Evolutionary conservation across 805 yeast genomes (phyloP).

Genomic region (Metschnikowia gruessii): DNA sequence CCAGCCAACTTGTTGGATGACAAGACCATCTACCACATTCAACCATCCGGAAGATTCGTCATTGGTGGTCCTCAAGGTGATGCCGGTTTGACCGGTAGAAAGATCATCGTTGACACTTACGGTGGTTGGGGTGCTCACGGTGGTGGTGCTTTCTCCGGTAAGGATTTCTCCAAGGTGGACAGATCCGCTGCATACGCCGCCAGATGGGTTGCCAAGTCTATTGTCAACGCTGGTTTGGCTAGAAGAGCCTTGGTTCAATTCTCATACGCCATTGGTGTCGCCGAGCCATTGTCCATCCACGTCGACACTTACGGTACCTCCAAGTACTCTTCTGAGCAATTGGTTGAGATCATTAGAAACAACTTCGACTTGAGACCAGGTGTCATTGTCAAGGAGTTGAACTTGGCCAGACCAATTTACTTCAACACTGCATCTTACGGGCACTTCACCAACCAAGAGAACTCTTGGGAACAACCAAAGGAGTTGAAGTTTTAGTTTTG

Average conservation of each 20-base stretch:
- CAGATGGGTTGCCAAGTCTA: constrained; percentile 99
- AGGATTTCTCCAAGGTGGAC: constrained; percentile 99
- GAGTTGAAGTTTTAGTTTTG: constrained; percentile 53
- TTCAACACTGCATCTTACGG: constrained; percentile 99
- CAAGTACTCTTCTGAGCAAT: constrained; percentile 80
- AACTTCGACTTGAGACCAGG: constrained; percentile 99
- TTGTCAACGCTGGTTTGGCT: constrained; percentile 91
- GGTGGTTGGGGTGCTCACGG: constrained; percentile 99
- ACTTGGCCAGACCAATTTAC: constrained; percentile 98
- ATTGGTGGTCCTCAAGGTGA: constrained; percentile 99
- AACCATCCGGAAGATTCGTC: constrained; percentile 99
- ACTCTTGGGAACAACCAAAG: constrained; percentile 98
- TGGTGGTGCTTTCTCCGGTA: constrained; percentile 99
- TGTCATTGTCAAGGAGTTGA: constrained; percentile 93
- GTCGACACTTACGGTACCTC: constrained; percentile 99
- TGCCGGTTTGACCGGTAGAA: constrained; percentile 99
- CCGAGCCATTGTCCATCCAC: constrained; percentile 96
- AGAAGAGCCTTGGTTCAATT: constrained; percentile 97
- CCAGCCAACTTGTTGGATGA: constrained; percentile 90
- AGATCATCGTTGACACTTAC: constrained; percentile 98
- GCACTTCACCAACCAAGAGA: constrained; percentile 98
- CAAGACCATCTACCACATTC: constrained; percentile 95
- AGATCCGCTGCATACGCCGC: constrained; percentile 99
- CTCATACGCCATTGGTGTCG: constrained; percentile 99
- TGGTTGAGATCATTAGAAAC: constrained; percentile 85